Base-by-base conservation (phyloP, 2,329 filamentous ascomycete species). In the Stylonectria norvegica region DNA sequence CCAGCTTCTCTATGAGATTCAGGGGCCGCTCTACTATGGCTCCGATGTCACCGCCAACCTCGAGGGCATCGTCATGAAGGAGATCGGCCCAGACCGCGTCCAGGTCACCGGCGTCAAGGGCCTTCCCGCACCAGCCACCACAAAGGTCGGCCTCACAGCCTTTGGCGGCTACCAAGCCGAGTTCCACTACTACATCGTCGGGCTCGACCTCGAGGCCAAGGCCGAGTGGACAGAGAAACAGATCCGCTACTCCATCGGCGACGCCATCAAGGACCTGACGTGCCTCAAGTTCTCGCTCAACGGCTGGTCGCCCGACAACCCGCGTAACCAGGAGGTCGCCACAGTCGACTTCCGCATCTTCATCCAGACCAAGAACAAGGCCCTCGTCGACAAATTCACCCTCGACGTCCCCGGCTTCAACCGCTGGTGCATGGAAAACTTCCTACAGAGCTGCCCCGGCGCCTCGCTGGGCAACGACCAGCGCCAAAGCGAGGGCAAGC, bases 291-390 rank as follows among this genome's bases (percentile, higher is more conserved):
- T 63, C 36, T 48, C 41, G 20, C 40, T 51, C 37, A 69, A 70
- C 38, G 71, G 71, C 11, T 62, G 59, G 8, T 62, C 56, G 2
- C 58, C 62, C 2, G 58, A 61, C 2, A 56, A 71, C 38, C 65
- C 67, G 0, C 52, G 49, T 4, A 65, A 62, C 34, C 68, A 73
- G 29, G 66, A 67, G 11, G 62, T 63, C 1, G 68, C 71, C 1
- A 75, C 70, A 1, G 70, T 73, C 3, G 67, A 71, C 44, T 63
- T 72, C 49, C 50, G 68, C 37, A 58, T 68, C 48, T 62, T 72
- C 45, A 61, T 63, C 0, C 68, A 79, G 50, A 69, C 72, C 19
- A 57, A 45, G 16, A 58, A 47, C 9, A 28, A 42, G 16, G 36
- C 42, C 23, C 33, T 47, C 15, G 40, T 47, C 15, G 37, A 47